These are phyloP conservation scores for Aureobasidium sp. DNA, from an alignment of 2,329 filamentous ascomycete genomes.

Conservation along the genomic window DNA sequence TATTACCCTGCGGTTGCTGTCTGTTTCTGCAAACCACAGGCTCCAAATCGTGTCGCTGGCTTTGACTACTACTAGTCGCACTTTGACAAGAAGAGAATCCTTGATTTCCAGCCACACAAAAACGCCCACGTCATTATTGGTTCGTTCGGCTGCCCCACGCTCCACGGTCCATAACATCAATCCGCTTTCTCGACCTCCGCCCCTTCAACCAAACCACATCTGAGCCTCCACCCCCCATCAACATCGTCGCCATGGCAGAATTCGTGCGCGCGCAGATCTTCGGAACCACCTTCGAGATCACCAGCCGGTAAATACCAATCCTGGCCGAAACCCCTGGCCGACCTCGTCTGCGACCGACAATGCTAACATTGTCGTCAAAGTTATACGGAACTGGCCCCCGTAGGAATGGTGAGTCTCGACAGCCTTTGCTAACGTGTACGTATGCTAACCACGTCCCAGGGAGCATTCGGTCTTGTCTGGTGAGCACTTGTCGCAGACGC, in stretches of 20 bases:
- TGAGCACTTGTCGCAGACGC: conserved; percentile 31
- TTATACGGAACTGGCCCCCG: conserved; percentile 95
- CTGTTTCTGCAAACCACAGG: neutral
- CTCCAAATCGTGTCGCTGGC: neutral
- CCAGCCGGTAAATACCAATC: conserved; percentile 62
- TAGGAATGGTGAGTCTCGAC: conserved; percentile 59
- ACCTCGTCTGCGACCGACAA: neutral
- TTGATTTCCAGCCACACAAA: neutral
- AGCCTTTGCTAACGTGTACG: neutral
- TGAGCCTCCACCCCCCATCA: conserved; percentile 12
- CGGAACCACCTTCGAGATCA: conserved; percentile 99
- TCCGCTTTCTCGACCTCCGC: neutral
- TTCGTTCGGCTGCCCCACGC: conserved; percentile 6
- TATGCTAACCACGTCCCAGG: conserved; percentile 26
- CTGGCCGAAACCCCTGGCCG: neutral
- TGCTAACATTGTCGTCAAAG: conserved; percentile 37
- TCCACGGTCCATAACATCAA: neutral
- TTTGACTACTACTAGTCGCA: neutral
- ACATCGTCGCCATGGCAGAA: conserved; percentile 71
- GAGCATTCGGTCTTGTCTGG: conserved; percentile 97
- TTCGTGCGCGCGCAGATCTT: conserved; percentile 99
- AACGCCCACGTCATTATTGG: neutral
- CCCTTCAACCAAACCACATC: neutral
- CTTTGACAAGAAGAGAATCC: neutral
- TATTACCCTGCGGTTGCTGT: neutral